phyloP scores from a whole-genome alignment of 768 basidiomycete genomes.

The Mycena floridula region DNA sequence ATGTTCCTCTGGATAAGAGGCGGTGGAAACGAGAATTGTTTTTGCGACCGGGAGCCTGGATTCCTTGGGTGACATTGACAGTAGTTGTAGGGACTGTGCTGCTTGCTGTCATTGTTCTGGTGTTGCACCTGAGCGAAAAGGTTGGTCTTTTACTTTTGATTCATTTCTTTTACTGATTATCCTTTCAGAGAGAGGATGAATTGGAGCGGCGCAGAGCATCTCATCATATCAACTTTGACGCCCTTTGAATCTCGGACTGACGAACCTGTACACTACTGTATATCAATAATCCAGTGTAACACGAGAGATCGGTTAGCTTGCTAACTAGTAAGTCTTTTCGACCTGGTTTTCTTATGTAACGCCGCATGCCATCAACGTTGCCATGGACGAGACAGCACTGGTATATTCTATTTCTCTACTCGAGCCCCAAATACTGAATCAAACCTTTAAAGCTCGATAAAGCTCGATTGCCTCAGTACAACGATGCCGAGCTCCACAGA shows the following conservation, averaged over 20 bases:
- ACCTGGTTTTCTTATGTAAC: neutral
- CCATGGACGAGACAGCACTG: no score
- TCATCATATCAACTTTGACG: constrained; percentile 98
- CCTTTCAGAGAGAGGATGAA: constrained; percentile 83
- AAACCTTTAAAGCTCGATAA: no score
- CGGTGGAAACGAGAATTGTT: constrained; percentile 86
- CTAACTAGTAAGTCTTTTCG: neutral
- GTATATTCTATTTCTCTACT: no score
- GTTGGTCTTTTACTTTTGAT: constrained; percentile 31
- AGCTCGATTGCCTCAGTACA: no score
- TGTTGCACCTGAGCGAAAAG: constrained; percentile 91
- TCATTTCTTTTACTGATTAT: constrained; percentile 7
- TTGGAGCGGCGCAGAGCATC: constrained; percentile 79
- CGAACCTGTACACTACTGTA: neutral
- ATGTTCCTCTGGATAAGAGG: neutral
- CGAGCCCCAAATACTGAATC: no score
- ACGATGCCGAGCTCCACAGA: no score
- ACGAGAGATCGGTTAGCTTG: neutral
- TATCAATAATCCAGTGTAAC: neutral
- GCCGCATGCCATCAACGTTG: neutral
- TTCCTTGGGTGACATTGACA: constrained; percentile 92
- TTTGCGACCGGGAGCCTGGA: constrained; percentile 93
- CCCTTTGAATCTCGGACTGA: constrained; percentile 40
- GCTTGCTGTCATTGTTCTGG: constrained; percentile 77
- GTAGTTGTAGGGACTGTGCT: constrained; percentile 68